phyloP scores from a whole-genome alignment of 805 yeast species.

The Spathaspora gorwiae region DNA sequence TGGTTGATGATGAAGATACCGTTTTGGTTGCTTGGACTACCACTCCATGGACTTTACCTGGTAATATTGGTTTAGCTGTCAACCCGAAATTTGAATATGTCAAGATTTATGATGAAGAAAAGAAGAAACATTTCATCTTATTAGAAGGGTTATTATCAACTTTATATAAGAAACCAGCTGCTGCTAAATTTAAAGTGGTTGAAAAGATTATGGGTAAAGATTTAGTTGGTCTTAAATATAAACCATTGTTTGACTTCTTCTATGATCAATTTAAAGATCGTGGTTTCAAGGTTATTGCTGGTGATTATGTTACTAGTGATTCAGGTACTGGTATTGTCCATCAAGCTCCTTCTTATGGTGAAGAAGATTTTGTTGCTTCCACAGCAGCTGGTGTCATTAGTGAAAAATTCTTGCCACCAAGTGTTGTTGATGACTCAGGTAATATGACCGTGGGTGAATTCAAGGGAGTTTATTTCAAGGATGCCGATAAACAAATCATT shows the following conservation, averaged over 20 bases:
- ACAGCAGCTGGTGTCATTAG: slow-evolving; percentile 68
- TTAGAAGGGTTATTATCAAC: slow-evolving; percentile 79
- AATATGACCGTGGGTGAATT: slow-evolving; percentile 76
- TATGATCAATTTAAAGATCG: slow-evolving; percentile 66
- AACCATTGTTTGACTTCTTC: slow-evolving; percentile 81
- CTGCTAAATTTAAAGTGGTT: slow-evolving; percentile 79
- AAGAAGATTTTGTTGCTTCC: slow-evolving; percentile 89
- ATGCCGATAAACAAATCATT: slow-evolving; percentile 89
- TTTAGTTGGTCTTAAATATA: slow-evolving; percentile 73
- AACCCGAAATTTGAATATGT: slow-evolving; percentile 87
- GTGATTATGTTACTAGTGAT: slow-evolving; percentile 82
- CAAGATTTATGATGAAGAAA: slow-evolving; percentile 86
- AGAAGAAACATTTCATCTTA: slow-evolving; percentile 74
- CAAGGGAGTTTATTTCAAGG: slow-evolving; percentile 86
- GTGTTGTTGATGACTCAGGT: slow-evolving; percentile 94
- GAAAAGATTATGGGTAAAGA: slow-evolving; percentile 78
- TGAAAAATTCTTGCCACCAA: slow-evolving; percentile 73
- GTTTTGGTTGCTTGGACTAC: slow-evolving; percentile 97
- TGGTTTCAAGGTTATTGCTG: slow-evolving; percentile 80
- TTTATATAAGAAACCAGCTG: slow-evolving; percentile 90
- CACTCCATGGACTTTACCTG: slow-evolving; percentile 99
- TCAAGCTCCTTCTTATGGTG: slow-evolving; percentile 99
- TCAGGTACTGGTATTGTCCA: slow-evolving; percentile 99
- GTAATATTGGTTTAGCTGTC: slow-evolving; percentile 88
- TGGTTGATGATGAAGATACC: slow-evolving; percentile 75